Evolutionary conservation across 2,329 filamentous ascomycete species (phyloP).

Genomic region (Alternaria postmessia): DNA sequence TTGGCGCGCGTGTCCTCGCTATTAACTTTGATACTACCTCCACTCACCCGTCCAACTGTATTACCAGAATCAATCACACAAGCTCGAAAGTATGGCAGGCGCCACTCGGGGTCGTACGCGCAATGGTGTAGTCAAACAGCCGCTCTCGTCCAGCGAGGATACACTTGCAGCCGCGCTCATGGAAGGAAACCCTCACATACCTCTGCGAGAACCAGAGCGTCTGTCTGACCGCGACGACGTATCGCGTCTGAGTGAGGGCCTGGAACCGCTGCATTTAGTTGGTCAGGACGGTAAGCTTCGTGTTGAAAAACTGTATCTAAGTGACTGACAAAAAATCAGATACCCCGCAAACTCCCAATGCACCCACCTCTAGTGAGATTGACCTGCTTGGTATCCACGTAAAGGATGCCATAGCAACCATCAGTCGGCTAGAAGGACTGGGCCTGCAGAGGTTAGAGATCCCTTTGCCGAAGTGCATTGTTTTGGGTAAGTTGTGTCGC

Average conservation of each 20-base stretch:
- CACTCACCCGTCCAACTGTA: background rate
- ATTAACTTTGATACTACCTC: background rate
- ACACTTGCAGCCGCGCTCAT: background rate
- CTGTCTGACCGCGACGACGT: conserved; percentile 9
- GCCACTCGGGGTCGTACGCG: background rate
- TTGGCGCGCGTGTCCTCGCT: conserved; percentile 1
- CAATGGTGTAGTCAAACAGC: accelerated
- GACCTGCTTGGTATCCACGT: conserved; percentile 65
- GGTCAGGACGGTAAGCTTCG: conserved; percentile 14
- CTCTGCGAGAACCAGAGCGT: background rate
- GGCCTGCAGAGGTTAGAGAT: conserved; percentile 74
- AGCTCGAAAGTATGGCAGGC: conserved; percentile 12
- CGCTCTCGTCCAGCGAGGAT: conserved; percentile 2
- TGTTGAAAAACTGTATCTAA: background rate
- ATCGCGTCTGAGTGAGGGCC: conserved; percentile 15
- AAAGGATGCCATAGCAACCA: conserved; percentile 70
- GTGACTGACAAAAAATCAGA: background rate
- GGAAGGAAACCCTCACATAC: background rate
- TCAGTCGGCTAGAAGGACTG: conserved; percentile 71
- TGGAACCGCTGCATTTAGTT: conserved; percentile 11
- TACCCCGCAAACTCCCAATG: background rate
- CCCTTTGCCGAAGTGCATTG: conserved; percentile 78
- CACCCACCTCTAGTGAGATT: conserved; percentile 12
- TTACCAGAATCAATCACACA: background rate
- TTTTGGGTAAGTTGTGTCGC: conserved; percentile 65